Percentiles rank a stretch among this genome's conserved stretches.
These are phyloP conservation scores for Dactylellina parvicollis DNA, from an alignment of 2,329 filamentous ascomycete genomes.

Conservation along the genomic window DNA sequence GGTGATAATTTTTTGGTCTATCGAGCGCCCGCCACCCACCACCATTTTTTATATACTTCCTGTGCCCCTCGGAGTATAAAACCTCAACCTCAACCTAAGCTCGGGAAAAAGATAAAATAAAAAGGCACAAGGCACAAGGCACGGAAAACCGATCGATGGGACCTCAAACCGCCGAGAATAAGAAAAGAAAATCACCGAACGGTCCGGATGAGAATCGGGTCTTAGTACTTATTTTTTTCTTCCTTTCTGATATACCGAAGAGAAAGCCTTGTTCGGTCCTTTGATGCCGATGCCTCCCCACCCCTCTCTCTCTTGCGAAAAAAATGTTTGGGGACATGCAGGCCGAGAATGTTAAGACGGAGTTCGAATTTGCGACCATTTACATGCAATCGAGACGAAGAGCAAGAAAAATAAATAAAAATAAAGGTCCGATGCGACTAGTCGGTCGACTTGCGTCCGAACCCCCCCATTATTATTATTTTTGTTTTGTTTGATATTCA, in stretches of 20 bases:
- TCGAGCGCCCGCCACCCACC: no score
- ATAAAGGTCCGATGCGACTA: no score
- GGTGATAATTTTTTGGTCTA: no score
- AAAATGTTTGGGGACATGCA: not conserved
- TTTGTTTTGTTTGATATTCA: no score
- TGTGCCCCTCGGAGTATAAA: constrained; percentile 22
- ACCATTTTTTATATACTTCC: constrained; percentile 33
- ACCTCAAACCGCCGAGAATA: not conserved
- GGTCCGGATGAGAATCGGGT: not conserved
- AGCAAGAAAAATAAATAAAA: no score
- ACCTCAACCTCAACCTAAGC: not conserved
- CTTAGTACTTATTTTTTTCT: no score
- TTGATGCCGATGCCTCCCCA: constrained; percentile 3
- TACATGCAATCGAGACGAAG: constrained; percentile 9
- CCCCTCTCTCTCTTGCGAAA: not conserved
- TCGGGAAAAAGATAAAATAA: not conserved
- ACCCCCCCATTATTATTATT: no score
- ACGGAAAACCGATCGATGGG: no score
- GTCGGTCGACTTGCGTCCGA: no score
- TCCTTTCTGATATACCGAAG: no score
- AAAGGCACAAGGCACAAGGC: not conserved
- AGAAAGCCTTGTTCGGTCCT: not conserved
- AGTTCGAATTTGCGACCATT: not conserved
- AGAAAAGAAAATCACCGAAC: constrained; percentile 13
- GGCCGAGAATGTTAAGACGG: not conserved